Base-by-base conservation (phyloP, 192 early-diverging fungal genomes). In the Coemansia sp. region DNA sequence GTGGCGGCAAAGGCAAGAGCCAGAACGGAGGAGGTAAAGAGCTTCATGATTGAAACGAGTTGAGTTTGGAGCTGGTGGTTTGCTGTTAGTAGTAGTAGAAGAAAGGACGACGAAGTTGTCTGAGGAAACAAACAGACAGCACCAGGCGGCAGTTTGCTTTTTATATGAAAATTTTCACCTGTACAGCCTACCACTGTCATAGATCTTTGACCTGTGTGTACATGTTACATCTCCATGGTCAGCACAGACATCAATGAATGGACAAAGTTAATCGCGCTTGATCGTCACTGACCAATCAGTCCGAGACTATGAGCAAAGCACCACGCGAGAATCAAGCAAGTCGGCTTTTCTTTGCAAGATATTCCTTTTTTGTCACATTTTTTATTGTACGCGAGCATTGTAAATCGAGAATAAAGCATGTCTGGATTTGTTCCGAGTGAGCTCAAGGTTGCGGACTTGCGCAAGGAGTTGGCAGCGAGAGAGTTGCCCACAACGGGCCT, bases 381-480 rank as follows among this genome's bases (percentile, higher is more conserved):
- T 29, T 27, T 27, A 9, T 4, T 51, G 18, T 20, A 24, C 47
- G 0, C 47, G 20, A 51, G 47, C 47, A 51, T 51, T 31, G 54
- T 24, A 27, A 57, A 31, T 67, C 47, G 66, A 18, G 33, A 18
- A 10, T 54, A 11, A 13, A 54, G 54, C 54, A 82, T 82, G 80
- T 22, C 76, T 9, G 46, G 36, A 20, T 42, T 75, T 7, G 54
- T 70, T 33, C 82, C 82, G 2, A 79, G 76, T 78, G 81, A 87
- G 68, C 85, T 90, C 67, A 90, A 90, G 41, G 89, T 90, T 29
- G 74, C 84, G 20, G 89, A 90, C 49, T 83, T 90, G 68, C 86
- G 86, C 64, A 82, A 86, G 61, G 86, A 89, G 68, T 79, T 92
- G 7, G 66, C 80, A 7, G 74, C 78, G 34, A 87, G 88, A 38